phyloP scores from a whole-genome alignment of 2,329 filamentous ascomycete species.

The Paecilomyces niveus region DNA sequence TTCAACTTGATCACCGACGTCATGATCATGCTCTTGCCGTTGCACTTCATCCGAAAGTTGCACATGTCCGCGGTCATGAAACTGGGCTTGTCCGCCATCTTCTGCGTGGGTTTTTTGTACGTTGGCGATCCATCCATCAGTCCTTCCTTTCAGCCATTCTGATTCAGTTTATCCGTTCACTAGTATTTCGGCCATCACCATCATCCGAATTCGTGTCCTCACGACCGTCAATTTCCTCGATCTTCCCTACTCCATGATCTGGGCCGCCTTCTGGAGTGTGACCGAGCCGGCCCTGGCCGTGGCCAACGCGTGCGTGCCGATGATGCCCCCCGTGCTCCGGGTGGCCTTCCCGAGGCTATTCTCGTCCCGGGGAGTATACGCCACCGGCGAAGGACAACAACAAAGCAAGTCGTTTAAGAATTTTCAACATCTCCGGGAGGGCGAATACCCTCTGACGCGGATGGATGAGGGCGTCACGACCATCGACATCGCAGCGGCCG shows the following conservation, averaged over 20 bases:
- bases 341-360: too few species aligned
- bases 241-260: conserved; percentile 15
- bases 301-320: conserved; percentile 15
- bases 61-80: conserved; percentile 17
- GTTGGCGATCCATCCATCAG: background rate
- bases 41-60: conserved; percentile 18
- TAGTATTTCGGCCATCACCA: conserved; percentile 18
- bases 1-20: conserved; percentile 18
- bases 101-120: conserved; percentile 17
- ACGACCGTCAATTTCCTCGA: conserved; percentile 14
- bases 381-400: too few species aligned
- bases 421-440: too few species aligned
- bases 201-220: conserved; percentile 17
- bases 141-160: background rate
- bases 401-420: too few species aligned
- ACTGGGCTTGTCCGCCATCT: conserved; percentile 15
- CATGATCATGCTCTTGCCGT: conserved; percentile 14
- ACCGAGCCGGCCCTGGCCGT: conserved; percentile 17
- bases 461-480: too few species aligned
- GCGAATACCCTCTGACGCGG: too few species aligned
- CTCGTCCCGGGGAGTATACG: too few species aligned
- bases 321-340: conserved; percentile 12
- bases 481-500: too few species aligned
- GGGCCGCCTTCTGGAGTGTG: conserved; percentile 19
- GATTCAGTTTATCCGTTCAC: too few species aligned